Evolutionary conservation across 805 yeast species (phyloP).

Genomic region (Yamadazyma kitorensis): DNA sequence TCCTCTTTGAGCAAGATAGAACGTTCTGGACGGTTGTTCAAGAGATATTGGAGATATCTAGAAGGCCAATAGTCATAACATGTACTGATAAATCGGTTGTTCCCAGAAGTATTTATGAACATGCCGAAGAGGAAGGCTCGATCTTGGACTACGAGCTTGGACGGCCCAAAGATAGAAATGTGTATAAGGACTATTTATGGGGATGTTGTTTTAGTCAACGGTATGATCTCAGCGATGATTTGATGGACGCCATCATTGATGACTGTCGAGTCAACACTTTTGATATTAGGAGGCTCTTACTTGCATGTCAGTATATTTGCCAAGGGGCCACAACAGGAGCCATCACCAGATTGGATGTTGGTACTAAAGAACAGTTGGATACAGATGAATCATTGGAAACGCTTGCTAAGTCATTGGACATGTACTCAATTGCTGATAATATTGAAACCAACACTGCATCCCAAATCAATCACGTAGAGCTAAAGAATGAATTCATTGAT

Average conservation of each 20-base stretch:
- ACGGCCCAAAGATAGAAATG: not conserved
- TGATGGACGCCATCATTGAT: constrained; percentile 23
- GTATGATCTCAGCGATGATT: constrained; percentile 25
- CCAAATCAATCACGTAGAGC: constrained; percentile 21
- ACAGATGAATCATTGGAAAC: too few relatives aligned
- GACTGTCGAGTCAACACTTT: not conserved
- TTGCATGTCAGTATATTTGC: constrained; percentile 44
- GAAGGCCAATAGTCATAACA: constrained; percentile 70
- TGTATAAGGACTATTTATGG: constrained; percentile 40
- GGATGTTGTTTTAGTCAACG: constrained; percentile 36
- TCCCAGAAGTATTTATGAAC: constrained; percentile 47
- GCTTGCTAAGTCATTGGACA: constrained; percentile 18
- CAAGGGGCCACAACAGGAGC: too few relatives aligned
- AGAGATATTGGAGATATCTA: constrained; percentile 55
- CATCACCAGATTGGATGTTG: not conserved
- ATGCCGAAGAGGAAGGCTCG: constrained; percentile 43
- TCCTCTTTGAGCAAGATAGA: constrained; percentile 72
- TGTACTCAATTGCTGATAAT: constrained; percentile 28
- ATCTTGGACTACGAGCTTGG: constrained; percentile 14
- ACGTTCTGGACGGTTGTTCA: constrained; percentile 76
- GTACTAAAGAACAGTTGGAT: not conserved
- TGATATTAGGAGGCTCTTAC: constrained; percentile 49
- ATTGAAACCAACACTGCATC: constrained; percentile 25
- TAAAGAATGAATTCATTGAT: constrained; percentile 35
- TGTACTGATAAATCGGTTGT: constrained; percentile 49